Base-by-base conservation (phyloP, 139 green algal species). In the Choricystis sp. region DNA sequence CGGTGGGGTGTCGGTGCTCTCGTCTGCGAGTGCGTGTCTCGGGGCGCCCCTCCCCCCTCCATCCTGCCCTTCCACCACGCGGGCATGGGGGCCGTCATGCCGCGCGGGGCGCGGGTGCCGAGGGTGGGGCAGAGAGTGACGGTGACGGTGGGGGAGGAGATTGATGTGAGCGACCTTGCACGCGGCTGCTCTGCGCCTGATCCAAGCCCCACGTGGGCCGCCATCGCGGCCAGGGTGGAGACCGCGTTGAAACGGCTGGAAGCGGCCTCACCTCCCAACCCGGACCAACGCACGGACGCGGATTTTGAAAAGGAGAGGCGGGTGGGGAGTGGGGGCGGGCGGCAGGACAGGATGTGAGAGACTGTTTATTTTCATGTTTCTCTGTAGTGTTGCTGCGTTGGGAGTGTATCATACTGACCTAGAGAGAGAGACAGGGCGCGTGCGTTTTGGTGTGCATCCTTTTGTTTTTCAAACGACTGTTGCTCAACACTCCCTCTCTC, bases 51-150 rank as follows among this genome's bases (percentile, higher is more conserved):
- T 21, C 28, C 20, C 19, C 9, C 1, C 26, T 5, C 5, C 16
- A 69, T 95, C 3, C 70, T 95, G 26, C 87, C 88, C 20, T 86
- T 90, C 74, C 91, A 86, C 74, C 88, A 94, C 75, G 80, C 63
- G 26, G 79, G 80, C 56, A 94, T 94, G 83, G 81, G 71, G 2
- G 5, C 57, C 0, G 76, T 94, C 29, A 74, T 93, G 69, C 86
- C 87, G 3, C 67, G 75, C 49, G 58, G 69, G 0, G 57, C 40
- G n/a, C 24, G 22, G 1, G 14, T 88, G 24, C 83, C 85, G 2
- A 52, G 75, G 0, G 81, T 81, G 9, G 62, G 86, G 0, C 3
- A 65, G 2, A 52, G 16, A 9, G 74, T 92, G 28, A 48, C 25
- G 3, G 77, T 92, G 52, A 66, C 63, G n/a, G 66, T 90, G 30